Conservation (phyloP, 306 rosid genomes). For the Spatholobus suberectus region DNA sequence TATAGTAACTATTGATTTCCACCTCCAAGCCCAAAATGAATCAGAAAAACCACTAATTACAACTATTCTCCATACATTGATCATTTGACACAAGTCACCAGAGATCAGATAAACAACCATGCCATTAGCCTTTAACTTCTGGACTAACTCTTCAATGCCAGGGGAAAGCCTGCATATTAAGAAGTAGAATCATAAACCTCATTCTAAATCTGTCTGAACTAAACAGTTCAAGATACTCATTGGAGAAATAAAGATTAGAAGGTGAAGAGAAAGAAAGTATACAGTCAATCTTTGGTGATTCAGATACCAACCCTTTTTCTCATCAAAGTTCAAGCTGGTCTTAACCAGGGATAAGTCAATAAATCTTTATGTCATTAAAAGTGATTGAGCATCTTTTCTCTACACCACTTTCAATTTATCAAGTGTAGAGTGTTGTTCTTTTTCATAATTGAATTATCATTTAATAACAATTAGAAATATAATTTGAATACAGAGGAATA, state of each 20-base stretch:
- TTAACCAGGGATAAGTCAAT: neutral
- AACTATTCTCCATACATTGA: constrained; percentile 65
- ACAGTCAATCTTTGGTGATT: neutral
- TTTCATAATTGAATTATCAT: neutral
- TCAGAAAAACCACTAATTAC: constrained; percentile 15
- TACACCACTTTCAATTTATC: constrained; percentile 1
- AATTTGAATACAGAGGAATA: no score
- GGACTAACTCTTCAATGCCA: constrained; percentile 80
- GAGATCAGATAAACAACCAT: constrained; percentile 78
- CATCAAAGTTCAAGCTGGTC: constrained; percentile 4
- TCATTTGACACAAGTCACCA: constrained; percentile 97
- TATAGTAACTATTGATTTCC: constrained; percentile 11
- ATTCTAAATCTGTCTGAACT: constrained; percentile 23
- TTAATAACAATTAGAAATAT: no score
- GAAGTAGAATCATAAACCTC: constrained; percentile 27
- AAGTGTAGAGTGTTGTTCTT: neutral
- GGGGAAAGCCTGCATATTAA: constrained; percentile 81
- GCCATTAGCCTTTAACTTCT: constrained; percentile 68
- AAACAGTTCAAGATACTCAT: no score
- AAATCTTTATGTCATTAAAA: neutral
- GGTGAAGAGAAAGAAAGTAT: constrained; percentile 4
- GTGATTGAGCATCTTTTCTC: neutral
- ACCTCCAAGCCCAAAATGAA: constrained; percentile 18
- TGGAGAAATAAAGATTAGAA: constrained; percentile 14
- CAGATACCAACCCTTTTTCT: constrained; percentile 12